Percentiles rank a stretch among this genome's conserved stretches.
Conservation (phyloP, 2,329 filamentous ascomycete genomes). For the Didymella lethalis region DNA sequence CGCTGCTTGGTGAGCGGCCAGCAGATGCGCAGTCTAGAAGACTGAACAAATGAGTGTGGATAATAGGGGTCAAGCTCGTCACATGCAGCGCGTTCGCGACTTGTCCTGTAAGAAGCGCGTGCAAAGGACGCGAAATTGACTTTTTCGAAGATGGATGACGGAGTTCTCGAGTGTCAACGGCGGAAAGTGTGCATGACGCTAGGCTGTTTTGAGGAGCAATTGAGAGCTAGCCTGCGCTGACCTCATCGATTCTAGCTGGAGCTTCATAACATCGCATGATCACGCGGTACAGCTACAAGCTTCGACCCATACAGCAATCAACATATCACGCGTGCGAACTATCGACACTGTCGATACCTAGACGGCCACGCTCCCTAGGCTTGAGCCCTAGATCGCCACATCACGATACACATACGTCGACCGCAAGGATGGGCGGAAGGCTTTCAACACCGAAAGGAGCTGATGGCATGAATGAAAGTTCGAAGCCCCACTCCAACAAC, state of each 20-base stretch:
- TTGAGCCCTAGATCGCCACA: not conserved
- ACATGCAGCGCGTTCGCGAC: slow-evolving; percentile 15
- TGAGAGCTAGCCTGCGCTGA: slow-evolving; percentile 29
- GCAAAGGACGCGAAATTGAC: slow-evolving; percentile 8
- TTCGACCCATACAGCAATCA: not conserved
- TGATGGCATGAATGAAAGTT: slow-evolving; percentile 54
- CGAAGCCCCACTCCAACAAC: slow-evolving; percentile 47
- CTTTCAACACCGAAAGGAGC: slow-evolving; percentile 55
- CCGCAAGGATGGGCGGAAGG: slow-evolving; percentile 54
- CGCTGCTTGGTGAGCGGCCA: slow-evolving; percentile 19
- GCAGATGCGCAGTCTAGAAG: slow-evolving; percentile 10
- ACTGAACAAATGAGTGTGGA: slow-evolving; percentile 19
- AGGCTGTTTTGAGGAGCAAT: slow-evolving; percentile 26
- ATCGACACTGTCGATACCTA: not conserved
- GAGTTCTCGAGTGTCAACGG: slow-evolving; percentile 22
- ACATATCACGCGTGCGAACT: not conserved
- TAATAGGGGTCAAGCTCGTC: slow-evolving; percentile 3
- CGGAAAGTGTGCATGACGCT: slow-evolving; percentile 26
- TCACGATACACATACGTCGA: not conserved
- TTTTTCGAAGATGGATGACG: slow-evolving; percentile 34
- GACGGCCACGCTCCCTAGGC: not conserved
- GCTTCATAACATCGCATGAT: slow-evolving; percentile 21
- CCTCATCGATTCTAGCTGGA: slow-evolving; percentile 33
- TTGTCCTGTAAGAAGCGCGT: slow-evolving; percentile 14
- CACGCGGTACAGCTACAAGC: slow-evolving; percentile 15